phyloP scores from a whole-genome alignment of 257 asterid genomes.

The Anisodus tanguticus region DNA sequence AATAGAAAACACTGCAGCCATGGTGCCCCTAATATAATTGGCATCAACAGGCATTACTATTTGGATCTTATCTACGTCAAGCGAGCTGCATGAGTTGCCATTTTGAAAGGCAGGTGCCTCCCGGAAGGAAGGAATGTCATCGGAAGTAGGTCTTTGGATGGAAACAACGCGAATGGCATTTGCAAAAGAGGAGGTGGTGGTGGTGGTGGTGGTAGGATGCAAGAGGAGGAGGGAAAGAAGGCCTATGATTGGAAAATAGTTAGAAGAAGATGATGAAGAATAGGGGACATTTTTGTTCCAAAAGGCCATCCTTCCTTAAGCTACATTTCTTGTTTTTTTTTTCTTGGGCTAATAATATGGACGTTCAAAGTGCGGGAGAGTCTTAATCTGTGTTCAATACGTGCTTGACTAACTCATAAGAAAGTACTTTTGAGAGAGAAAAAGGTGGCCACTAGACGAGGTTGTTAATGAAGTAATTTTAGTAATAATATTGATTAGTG shows the following conservation, averaged over 20 bases:
- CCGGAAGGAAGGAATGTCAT: conserved; percentile 49
- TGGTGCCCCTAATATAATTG: conserved; percentile 78
- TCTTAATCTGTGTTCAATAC: conserved; percentile 22
- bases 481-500: conserved; percentile 18
- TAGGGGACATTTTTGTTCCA: conserved; percentile 48
- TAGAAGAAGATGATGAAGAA: not conserved
- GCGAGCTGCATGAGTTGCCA: conserved; percentile 53
- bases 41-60: conserved; percentile 79
- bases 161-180: conserved; percentile 55
- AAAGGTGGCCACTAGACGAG: not conserved
- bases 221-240: conserved; percentile 79
- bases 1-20: conserved; percentile 78
- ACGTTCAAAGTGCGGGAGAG: not conserved
- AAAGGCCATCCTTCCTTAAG: conserved; percentile 74
- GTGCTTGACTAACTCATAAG: conserved; percentile 1
- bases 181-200: conserved; percentile 30
- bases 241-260: conserved; percentile 56
- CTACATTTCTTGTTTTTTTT: conserved; percentile 27
- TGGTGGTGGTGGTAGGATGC: conserved; percentile 39
- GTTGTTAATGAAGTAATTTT: not conserved
- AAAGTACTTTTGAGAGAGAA: not conserved
- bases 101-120: conserved; percentile 89
- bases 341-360: conserved; percentile 17
- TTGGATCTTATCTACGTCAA: conserved; percentile 45
- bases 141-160: conserved; percentile 36